Evolutionary conservation across 2,329 filamentous ascomycete genomes (phyloP).

Genomic region (Colletotrichum truncatum): DNA sequence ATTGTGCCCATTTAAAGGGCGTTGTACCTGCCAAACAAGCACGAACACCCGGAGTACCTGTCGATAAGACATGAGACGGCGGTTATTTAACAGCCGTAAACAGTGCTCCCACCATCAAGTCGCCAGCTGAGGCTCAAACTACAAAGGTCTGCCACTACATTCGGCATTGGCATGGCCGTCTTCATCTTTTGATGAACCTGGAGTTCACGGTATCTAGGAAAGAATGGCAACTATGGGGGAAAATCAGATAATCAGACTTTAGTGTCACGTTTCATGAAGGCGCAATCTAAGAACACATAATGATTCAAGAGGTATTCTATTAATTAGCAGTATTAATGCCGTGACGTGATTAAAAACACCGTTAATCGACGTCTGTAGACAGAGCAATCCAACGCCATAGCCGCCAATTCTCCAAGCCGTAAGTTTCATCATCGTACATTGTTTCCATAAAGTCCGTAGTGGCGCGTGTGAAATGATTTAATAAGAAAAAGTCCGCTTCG

Average conservation of each 20-base stretch:
- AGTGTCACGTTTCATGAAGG: not conserved
- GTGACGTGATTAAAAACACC: not conserved
- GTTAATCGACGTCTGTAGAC: conserved; percentile 11
- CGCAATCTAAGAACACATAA: not conserved
- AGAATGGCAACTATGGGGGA: too few species aligned
- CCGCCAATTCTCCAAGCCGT: not conserved
- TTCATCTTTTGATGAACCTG: too few species aligned
- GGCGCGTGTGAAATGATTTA: not conserved
- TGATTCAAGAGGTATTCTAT: not conserved
- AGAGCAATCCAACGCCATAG: conserved; percentile 6
- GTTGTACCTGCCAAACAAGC: not conserved
- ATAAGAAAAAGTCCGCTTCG: not conserved
- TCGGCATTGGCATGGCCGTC: too few species aligned
- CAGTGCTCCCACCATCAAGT: too few species aligned
- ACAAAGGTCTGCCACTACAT: too few species aligned
- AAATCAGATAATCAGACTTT: not conserved
- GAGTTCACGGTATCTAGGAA: too few species aligned
- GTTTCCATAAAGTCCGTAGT: not conserved
- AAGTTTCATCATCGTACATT: conserved; percentile 11
- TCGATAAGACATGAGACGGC: not conserved
- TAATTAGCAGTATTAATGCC: conserved; percentile 12
- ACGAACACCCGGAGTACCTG: too few species aligned
- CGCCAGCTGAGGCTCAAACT: too few species aligned
- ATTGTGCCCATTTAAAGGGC: not conserved
- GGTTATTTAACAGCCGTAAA: too few species aligned